phyloP scores from a whole-genome alignment of 2,329 filamentous ascomycete genomes.

The Sclerotinia borealis region DNA sequence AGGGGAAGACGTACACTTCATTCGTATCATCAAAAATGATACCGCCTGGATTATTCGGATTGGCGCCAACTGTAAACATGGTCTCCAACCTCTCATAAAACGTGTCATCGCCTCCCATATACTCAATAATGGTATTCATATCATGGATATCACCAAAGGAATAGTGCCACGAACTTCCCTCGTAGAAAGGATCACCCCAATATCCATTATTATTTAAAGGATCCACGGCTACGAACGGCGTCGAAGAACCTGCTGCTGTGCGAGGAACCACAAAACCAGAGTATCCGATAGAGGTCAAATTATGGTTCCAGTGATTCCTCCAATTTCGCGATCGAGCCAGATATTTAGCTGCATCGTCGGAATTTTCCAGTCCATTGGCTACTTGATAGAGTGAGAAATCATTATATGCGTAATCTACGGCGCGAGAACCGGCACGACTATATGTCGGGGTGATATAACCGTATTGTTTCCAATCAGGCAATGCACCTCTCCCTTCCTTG shows the following conservation, averaged over 20 bases:
- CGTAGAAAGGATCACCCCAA: slow-evolving; percentile 47
- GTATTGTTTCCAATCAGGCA: slow-evolving; percentile 60
- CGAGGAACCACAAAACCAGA: slow-evolving; percentile 63
- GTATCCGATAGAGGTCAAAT: slow-evolving; percentile 52
- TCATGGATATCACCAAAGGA: slow-evolving; percentile 50
- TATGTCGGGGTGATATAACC: slow-evolving; percentile 61
- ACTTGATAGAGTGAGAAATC: slow-evolving; percentile 63
- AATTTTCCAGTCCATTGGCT: slow-evolving; percentile 40
- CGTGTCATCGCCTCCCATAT: slow-evolving; percentile 41
- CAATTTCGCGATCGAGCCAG: slow-evolving; percentile 49
- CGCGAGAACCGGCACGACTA: slow-evolving; percentile 55
- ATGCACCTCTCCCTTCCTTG: slow-evolving; percentile 60
- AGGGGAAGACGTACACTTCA: slow-evolving; percentile 17
- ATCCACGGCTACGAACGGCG: slow-evolving; percentile 39
- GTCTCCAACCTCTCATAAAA: slow-evolving; percentile 47
- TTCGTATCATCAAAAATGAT: slow-evolving; percentile 53
- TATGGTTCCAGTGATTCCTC: slow-evolving; percentile 64
- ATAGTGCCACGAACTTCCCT: slow-evolving; percentile 49
- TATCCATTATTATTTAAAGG: slow-evolving; percentile 46
- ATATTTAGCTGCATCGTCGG: slow-evolving; percentile 8
- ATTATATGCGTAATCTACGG: slow-evolving; percentile 62
- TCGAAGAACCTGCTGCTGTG: slow-evolving; percentile 34
- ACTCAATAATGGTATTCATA: slow-evolving; percentile 41
- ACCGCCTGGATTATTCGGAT: slow-evolving; percentile 5
- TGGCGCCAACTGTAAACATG: slow-evolving; percentile 41